phyloP scores from a whole-genome alignment of 2,329 filamentous ascomycete genomes.

The Aotearoamyces nothofagi region DNA sequence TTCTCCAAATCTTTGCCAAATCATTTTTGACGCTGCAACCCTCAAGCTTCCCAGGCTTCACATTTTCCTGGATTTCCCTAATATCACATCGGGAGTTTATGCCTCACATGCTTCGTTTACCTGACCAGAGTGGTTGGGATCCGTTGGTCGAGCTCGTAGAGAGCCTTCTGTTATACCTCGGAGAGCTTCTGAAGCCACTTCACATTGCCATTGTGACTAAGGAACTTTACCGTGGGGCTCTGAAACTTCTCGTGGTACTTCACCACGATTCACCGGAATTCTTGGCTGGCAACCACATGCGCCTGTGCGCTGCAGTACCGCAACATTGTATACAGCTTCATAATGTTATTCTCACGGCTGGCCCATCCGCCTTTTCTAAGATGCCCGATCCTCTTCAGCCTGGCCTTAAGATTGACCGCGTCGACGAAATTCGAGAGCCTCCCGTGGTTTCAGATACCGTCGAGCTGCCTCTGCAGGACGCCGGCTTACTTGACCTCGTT shows the following conservation, averaged over 20 bases:
- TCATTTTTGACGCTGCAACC: slow-evolving; percentile 65
- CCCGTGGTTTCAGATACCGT: slow-evolving; percentile 50
- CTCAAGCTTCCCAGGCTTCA: slow-evolving; percentile 62
- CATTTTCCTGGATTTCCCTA: slow-evolving; percentile 72
- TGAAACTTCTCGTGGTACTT: slow-evolving; percentile 71
- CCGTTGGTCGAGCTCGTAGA: slow-evolving; percentile 60
- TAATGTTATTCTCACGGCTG: slow-evolving; percentile 76
- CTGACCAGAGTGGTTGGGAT: slow-evolving; percentile 58
- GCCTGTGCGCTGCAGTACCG: slow-evolving; percentile 68
- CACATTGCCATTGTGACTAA: slow-evolving; percentile 56
- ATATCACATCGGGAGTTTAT: slow-evolving; percentile 77
- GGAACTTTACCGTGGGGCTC: slow-evolving; percentile 69
- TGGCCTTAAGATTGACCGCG: slow-evolving; percentile 60
- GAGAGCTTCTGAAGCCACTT: slow-evolving; percentile 63
- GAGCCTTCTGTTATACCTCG: slow-evolving; percentile 57
- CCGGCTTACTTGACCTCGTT: slow-evolving; percentile 41
- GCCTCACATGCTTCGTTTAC: slow-evolving; percentile 56
- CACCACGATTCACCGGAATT: slow-evolving; percentile 95
- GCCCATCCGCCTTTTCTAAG: slow-evolving; percentile 50
- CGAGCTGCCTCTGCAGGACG: slow-evolving; percentile 31
- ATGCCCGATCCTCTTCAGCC: slow-evolving; percentile 59
- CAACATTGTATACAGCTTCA: slow-evolving; percentile 75
- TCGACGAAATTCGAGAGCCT: slow-evolving; percentile 57
- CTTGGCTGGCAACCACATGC: slow-evolving; percentile 71
- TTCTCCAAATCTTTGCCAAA: slow-evolving; percentile 48